Conservation (phyloP, 2,329 filamentous ascomycete genomes). For the Monilinia fructigena region DNA sequence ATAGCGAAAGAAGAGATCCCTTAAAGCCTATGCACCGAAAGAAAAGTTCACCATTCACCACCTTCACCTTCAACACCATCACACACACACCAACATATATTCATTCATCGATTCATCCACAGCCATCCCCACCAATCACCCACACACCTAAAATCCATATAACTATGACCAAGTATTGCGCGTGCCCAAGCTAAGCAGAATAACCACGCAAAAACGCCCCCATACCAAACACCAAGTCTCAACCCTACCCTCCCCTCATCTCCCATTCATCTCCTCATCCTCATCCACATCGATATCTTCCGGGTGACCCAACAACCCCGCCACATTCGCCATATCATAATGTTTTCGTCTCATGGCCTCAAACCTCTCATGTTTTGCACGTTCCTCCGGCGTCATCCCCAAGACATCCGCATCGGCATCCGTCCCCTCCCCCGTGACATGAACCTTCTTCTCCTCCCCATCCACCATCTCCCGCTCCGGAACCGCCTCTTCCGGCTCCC, state of each 20-base stretch:
- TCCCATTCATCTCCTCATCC: constrained; percentile 45
- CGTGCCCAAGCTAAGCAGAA: not conserved
- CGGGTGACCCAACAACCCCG: constrained; percentile 76
- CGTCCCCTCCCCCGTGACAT: constrained; percentile 57
- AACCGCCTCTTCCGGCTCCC: constrained; percentile 80
- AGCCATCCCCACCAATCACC: no score
- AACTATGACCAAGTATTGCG: no score
- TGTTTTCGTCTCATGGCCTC: constrained; percentile 92
- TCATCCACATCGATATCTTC: constrained; percentile 62
- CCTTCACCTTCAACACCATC: no score
- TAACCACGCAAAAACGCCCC: not conserved
- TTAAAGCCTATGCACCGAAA: no score
- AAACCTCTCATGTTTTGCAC: constrained; percentile 88
- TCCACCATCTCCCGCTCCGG: constrained; percentile 47
- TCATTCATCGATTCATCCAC: no score
- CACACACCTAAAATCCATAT: no score
- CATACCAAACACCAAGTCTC: not conserved
- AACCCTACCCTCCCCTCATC: not conserved
- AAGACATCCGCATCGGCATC: constrained; percentile 54
- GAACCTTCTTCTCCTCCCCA: constrained; percentile 69
- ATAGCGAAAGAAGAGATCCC: not conserved
- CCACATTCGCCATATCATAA: constrained; percentile 98
- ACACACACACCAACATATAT: no score
- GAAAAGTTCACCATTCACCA: no score
- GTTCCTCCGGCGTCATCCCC: constrained; percentile 67